phyloP scores from a whole-genome alignment of 2,329 filamentous ascomycete genomes.

The Cyphellophora attinorum region DNA sequence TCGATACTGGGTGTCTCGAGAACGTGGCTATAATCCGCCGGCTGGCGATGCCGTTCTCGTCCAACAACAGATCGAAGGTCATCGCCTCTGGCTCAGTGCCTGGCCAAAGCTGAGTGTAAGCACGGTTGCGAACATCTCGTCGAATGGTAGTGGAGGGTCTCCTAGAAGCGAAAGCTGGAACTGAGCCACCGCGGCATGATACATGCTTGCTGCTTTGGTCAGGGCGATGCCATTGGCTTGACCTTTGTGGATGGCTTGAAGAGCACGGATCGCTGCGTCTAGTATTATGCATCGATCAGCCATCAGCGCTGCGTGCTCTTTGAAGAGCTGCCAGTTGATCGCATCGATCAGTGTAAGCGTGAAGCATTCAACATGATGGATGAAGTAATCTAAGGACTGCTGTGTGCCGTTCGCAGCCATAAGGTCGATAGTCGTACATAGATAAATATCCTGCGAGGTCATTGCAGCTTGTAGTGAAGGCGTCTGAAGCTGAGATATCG shows the following conservation, averaged over 20 bases:
- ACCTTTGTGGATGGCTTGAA: conserved; percentile 5
- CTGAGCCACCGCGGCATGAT: conserved; percentile 1
- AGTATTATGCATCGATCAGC: conserved; percentile 1
- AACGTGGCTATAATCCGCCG: too few species aligned
- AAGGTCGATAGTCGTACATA: conserved; percentile 7
- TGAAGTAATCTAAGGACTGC: conserved; percentile 5
- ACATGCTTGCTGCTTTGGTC: conserved; percentile 2
- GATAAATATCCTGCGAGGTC: conserved; percentile 9
- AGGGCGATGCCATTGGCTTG: conserved; percentile 2
- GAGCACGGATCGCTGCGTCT: conserved; percentile 3
- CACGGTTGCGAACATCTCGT: too few species aligned
- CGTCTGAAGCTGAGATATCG: background rate
- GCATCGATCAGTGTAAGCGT: conserved; percentile 3
- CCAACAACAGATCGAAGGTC: too few species aligned
- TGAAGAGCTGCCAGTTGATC: conserved; percentile 5
- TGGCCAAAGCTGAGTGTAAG: too few species aligned
- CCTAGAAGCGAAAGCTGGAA: too few species aligned
- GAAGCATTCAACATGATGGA: conserved; percentile 2
- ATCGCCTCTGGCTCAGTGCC: too few species aligned
- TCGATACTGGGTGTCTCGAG: too few species aligned
- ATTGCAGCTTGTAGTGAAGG: conserved; percentile 2
- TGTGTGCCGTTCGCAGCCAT: conserved; percentile 3
- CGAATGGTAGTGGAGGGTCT: too few species aligned
- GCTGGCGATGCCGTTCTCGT: too few species aligned
- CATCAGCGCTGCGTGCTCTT: conserved; percentile 2